Base-by-base conservation (phyloP, 1,284 basidiomycete genomes). In the Sphaerobolus stellatus region DNA sequence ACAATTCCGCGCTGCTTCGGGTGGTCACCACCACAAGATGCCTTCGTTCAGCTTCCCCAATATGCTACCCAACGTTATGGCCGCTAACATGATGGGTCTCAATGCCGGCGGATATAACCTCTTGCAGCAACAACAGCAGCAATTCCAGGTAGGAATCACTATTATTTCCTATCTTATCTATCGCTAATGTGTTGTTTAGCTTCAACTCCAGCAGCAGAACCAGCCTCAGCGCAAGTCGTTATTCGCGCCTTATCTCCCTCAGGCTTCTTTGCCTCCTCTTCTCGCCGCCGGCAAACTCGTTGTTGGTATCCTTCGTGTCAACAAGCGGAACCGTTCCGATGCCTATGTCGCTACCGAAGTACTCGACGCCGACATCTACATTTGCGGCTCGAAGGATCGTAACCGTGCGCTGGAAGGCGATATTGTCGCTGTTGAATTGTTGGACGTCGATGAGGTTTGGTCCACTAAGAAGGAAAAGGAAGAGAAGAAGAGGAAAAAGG, bases 401-500 rank as follows among this genome's bases (percentile, higher is more conserved):
- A 99, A 99, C 71, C 89, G 97, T 63, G 97, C 97, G 30, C 81
- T 99, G 40, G 97, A 99, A 70, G 97, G 97, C 36, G 97, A 99
- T 69, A 94, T 99, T 56, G 97, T 99, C 56, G 97, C 97, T 25
- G 93, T 99, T 34, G 97, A 99, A 71, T 83, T 99, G 43, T 82
- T 99, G 56, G 96, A 99, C 62, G 96, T 96, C 24, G 94, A 97
- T 66, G 94, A 97, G 73, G 96, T 99, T 7, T 98, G 97, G 97
- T 88, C 89, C 20, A 97, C 95, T 14, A 99, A 99, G 80, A 98
- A 98, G 76, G 97, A 99, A 76, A 99, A 99, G 77, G 96, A 99
- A 71, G 97, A 99, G 78, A 99, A 99, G 85, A 98, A 98, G 79
- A 83, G 94, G 67, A 97, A 97, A 75, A 99, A 99, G 82, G 97